These are phyloP conservation scores for Neocucurbitaria cava DNA, from an alignment of 2,329 filamentous ascomycete genomes.

Conservation along the genomic window DNA sequence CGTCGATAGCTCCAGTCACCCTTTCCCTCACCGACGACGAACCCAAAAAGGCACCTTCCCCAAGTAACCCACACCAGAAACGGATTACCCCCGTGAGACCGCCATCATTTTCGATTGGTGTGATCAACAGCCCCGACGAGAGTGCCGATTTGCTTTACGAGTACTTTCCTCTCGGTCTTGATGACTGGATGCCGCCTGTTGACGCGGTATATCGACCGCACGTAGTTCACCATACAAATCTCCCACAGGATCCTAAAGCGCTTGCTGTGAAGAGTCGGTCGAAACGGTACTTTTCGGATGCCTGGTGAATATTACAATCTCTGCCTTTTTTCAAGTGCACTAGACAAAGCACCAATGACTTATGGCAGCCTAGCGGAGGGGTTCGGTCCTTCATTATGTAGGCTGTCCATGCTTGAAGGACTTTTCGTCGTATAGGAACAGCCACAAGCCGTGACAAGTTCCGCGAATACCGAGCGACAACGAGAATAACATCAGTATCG, in stretches of 20 bases:
- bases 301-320: slow-evolving; percentile 23
- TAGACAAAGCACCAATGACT: neutral
- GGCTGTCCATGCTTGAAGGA: neutral
- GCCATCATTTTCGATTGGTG: slow-evolving; percentile 56
- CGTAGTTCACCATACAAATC: slow-evolving; percentile 84
- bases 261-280: slow-evolving; percentile 52
- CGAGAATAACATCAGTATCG: neutral
- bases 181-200: slow-evolving; percentile 92
- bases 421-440: neutral
- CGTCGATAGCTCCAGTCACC: slow-evolving; percentile 59
- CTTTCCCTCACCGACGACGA: slow-evolving; percentile 65
- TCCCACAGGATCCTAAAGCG: slow-evolving; percentile 56
- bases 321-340: slow-evolving; percentile 2
- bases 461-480: neutral
- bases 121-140: slow-evolving; percentile 71
- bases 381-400: neutral
- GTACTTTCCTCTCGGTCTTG: slow-evolving; percentile 89
- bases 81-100: slow-evolving; percentile 49
- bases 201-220: slow-evolving; percentile 91
- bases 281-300: slow-evolving; percentile 59
- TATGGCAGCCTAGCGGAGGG: neutral
- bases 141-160: slow-evolving; percentile 88
- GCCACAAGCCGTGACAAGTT: neutral
- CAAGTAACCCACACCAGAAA: slow-evolving; percentile 43
- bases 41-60: slow-evolving; percentile 50